Base-by-base conservation (phyloP, 176 grass and related monocot species). In the Saccharum spontaneum region DNA sequence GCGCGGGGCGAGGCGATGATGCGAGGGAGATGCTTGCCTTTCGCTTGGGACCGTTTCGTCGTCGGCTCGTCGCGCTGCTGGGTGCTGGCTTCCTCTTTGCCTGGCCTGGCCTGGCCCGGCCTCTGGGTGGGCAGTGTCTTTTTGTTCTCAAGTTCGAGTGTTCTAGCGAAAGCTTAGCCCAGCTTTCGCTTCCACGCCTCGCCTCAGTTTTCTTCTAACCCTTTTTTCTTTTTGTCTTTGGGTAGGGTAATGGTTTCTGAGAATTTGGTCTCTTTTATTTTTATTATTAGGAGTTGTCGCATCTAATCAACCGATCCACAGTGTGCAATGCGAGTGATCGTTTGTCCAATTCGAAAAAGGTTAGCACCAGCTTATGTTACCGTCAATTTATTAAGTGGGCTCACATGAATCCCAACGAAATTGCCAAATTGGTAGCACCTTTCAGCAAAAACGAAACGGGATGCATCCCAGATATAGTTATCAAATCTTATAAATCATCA, bases 1-100 rank as follows among this genome's bases (percentile, higher is more conserved):
- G 40, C 69, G 69, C 38, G 69, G 38, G 38, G 37, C 22, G 24
- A 73, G 40, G 23, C 40, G 41, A n/a, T 11, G 71, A 39, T 28
- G 54, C 17, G 52, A 79, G 87, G 12, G 79, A 80, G 87, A 80
- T 89, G 86, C 78, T 82, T 88, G 64, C 17, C 79, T 88, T 83
- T 79, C 81, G 87, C 69, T 44, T 44, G 68, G 36, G 81, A 52
- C 73, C 75, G 75, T 80, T 88, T 48, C 72, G 65, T 60, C 83
- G 57, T n/a, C n/a, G n/a, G n/a, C n/a, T n/a, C n/a, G n/a, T 55
- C 79, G 67, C 15, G 60, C 23, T 24, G 23, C 15, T 59, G 50
- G 34, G 33, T 3, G 33, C 33, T 34, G 71, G 71, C 79, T 62
- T 69, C 33, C 62, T 61, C 62, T 52, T 87, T 24, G 43, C 16